These are phyloP conservation scores for Saccharomycopsis fermentans DNA, from an alignment of 805 yeast species.

Conservation along the genomic window DNA sequence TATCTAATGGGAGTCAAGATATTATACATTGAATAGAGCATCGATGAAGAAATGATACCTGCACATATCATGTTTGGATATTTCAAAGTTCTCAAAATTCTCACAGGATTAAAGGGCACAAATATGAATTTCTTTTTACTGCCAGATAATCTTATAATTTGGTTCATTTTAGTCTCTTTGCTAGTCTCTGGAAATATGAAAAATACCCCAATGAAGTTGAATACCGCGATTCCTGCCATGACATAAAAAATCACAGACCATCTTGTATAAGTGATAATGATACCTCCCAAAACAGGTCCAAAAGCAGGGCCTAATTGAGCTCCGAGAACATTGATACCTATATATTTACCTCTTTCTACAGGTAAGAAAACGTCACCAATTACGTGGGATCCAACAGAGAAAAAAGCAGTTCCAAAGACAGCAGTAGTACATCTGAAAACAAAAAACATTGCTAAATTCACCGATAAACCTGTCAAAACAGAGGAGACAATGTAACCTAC, in stretches of 20 bases:
- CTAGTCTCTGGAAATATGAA: conserved; percentile 40
- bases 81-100: conserved; percentile 33
- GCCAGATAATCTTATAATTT: conserved; percentile 22
- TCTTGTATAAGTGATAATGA: conserved; percentile 37
- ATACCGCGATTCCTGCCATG: conserved; percentile 34
- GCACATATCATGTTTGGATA: conserved; percentile 36
- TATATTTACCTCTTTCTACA: conserved; percentile 39
- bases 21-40: conserved; percentile 41
- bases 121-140: conserved; percentile 31
- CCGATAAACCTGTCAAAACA: conserved; percentile 36
- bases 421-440: conserved; percentile 42
- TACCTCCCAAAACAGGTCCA: conserved; percentile 45
- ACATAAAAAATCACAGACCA: conserved; percentile 49
- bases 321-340: conserved; percentile 40
- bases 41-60: conserved; percentile 31
- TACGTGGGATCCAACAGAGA: conserved; percentile 42
- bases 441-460: conserved; percentile 43
- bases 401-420: conserved; percentile 44
- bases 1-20: conserved; percentile 45
- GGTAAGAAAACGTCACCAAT: conserved; percentile 44
- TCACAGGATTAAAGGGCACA: conserved; percentile 36
- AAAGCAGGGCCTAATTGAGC: conserved; percentile 45
- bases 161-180: conserved; percentile 24
- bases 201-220: conserved; percentile 27
- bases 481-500: conserved; percentile 24